phyloP scores from a whole-genome alignment of 257 asterid species.

The Penstemon eatonii region DNA sequence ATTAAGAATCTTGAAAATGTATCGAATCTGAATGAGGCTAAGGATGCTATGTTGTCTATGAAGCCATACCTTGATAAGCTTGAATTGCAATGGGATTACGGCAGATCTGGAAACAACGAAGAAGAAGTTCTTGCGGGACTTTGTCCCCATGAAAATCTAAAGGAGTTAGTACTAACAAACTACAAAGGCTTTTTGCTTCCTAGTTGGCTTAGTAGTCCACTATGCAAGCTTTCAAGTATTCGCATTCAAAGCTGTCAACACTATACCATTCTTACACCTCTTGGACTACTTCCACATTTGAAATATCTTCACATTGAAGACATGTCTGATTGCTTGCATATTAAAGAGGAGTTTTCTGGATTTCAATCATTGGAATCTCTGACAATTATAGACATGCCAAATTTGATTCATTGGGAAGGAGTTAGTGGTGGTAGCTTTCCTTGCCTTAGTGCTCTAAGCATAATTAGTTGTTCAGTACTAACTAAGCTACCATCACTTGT shows the following conservation, averaged over 20 bases:
- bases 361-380: constrained; percentile 38
- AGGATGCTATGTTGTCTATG: constrained; percentile 30
- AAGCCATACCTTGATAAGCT: constrained; percentile 37
- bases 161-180: constrained; percentile 34
- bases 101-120: constrained; percentile 6
- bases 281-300: constrained; percentile 37
- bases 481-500: constrained; percentile 36
- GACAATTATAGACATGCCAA: constrained; percentile 29
- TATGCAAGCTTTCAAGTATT: constrained; percentile 37
- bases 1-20: constrained; percentile 41
- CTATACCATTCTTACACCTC: constrained; percentile 28
- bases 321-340: constrained; percentile 24
- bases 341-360: constrained; percentile 23
- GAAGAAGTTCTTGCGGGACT: constrained; percentile 41
- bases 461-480: constrained; percentile 35
- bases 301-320: constrained; percentile 39
- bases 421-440: constrained; percentile 29
- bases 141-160: constrained; percentile 41
- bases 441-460: constrained; percentile 31
- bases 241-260: constrained; percentile 31
- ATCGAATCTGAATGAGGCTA: constrained; percentile 25
- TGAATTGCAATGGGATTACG: constrained; percentile 36
- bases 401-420: constrained; percentile 25
- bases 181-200: constrained; percentile 36
- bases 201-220: constrained; percentile 32